A percentile compares a stretch with the other conserved stretches of the same genome.
Conservation (phyloP, 106 monocot genomes). For the Dendrobium huoshanense region DNA sequence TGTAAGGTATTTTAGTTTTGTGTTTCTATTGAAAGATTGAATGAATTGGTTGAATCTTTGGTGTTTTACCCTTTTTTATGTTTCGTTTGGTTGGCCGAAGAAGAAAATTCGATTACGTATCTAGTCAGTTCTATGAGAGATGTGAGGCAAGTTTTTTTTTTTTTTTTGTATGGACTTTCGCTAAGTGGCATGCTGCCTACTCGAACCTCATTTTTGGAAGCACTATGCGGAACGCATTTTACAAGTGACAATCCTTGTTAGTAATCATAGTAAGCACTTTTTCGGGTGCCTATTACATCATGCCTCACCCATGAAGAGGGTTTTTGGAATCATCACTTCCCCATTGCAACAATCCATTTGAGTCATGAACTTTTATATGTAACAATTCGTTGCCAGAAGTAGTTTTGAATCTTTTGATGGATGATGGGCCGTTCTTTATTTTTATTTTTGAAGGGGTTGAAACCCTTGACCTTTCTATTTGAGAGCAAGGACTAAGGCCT, state of each 20-base stretch:
- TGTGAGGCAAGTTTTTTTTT: neutral
- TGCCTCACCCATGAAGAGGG: neutral
- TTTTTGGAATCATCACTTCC: neutral
- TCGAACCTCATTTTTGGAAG: neutral
- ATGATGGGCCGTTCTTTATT: neutral
- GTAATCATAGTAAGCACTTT: neutral
- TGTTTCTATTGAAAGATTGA: neutral
- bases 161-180: neutral
- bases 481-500: neutral
- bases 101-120: conserved; percentile 5
- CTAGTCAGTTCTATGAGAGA: neutral
- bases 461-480: neutral
- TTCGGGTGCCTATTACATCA: too few relatives aligned
- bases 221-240: neutral
- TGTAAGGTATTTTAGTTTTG: conserved; percentile 23
- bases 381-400: neutral
- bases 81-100: neutral
- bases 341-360: neutral
- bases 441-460: neutral
- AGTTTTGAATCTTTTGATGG: neutral
- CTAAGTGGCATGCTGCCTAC: neutral
- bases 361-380: neutral
- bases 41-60: neutral
- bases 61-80: neutral
- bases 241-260: neutral